Percentiles rank a stretch among this genome's conserved stretches.
Evolutionary conservation across 2,329 filamentous ascomycete genomes (phyloP).

Genomic region (Pseudogymnoascus sp.): DNA sequence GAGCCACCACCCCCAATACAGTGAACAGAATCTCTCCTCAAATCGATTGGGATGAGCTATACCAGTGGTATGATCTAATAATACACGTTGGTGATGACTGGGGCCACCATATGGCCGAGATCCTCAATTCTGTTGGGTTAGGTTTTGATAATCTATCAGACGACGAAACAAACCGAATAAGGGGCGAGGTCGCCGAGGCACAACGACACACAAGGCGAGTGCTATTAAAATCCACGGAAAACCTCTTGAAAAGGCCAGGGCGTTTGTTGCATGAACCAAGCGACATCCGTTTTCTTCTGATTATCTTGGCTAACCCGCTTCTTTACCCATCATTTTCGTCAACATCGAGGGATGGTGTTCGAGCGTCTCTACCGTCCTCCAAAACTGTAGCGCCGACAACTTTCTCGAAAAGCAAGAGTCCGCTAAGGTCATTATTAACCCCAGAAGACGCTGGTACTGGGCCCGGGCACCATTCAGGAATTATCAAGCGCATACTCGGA

Average conservation of each 20-base stretch:
- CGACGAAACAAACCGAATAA: slow-evolving; percentile 35
- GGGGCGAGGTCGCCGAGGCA: slow-evolving; percentile 49
- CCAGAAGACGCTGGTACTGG: slow-evolving; percentile 14
- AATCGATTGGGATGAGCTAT: slow-evolving; percentile 66
- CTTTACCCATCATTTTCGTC: slow-evolving; percentile 42
- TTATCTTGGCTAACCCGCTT: slow-evolving; percentile 72
- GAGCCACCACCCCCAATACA: slow-evolving; percentile 22
- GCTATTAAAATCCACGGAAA: slow-evolving; percentile 71
- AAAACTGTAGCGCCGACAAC: not conserved
- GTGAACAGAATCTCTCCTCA: slow-evolving; percentile 56
- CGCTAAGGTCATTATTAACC: not conserved
- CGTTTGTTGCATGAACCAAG: slow-evolving; percentile 59
- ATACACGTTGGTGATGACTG: slow-evolving; percentile 62
- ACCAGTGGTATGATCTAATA: slow-evolving; percentile 66
- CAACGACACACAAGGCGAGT: slow-evolving; percentile 62
- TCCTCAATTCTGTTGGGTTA: slow-evolving; percentile 32
- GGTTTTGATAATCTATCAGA: slow-evolving; percentile 17
- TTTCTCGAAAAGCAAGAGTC: not conserved
- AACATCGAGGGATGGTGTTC: not conserved
- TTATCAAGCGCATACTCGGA: slow-evolving; percentile 78
- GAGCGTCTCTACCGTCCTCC: not conserved
- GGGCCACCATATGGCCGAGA: slow-evolving; percentile 50
- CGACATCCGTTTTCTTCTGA: slow-evolving; percentile 69
- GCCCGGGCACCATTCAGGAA: slow-evolving; percentile 65
- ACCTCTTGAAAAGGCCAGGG: slow-evolving; percentile 70